Evolutionary conservation across 192 early-diverging fungal species (phyloP).

Genomic region (Haplosporangium gracile): DNA sequence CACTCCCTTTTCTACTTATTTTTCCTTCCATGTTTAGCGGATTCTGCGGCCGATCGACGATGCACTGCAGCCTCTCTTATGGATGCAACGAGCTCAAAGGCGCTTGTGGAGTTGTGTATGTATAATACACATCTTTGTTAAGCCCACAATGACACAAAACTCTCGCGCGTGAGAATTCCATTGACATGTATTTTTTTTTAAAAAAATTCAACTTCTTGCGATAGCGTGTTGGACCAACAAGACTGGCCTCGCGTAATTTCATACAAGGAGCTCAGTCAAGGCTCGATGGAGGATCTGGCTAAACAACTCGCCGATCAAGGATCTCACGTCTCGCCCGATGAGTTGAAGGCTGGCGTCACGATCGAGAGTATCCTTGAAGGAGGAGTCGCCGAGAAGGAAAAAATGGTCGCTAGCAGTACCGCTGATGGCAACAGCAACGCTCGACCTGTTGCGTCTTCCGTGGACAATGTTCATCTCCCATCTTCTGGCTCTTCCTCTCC

Average conservation of each 20-base stretch:
- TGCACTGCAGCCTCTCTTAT: conserved; percentile 29
- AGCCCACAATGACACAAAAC: neutral
- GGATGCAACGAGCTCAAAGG: conserved; percentile 61
- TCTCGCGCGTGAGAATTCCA: neutral
- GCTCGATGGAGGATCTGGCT: neutral
- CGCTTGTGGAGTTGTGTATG: conserved; percentile 58
- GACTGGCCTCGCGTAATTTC: conserved; percentile 34
- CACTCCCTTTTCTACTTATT: neutral
- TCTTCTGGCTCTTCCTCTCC: neutral
- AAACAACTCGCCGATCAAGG: conserved; percentile 25
- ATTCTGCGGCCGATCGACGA: conserved; percentile 33
- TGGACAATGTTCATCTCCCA: neutral
- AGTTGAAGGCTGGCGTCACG: neutral
- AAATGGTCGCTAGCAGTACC: conserved; percentile 8
- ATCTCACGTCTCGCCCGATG: conserved; percentile 30
- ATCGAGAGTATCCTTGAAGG: conserved; percentile 19
- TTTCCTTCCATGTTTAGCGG: conserved; percentile 7
- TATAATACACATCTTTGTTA: neutral
- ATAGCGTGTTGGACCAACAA: conserved; percentile 34
- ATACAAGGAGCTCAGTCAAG: conserved; percentile 17
- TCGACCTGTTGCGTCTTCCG: neutral
- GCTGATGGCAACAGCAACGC: neutral
- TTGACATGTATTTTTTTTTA: neutral
- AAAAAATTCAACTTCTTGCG: neutral
- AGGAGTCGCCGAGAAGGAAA: conserved; percentile 24